These are phyloP conservation scores for Kalanchoe fedtschenkoi DNA, from an alignment of 164 flowering plant genomes.

Conservation along the genomic window DNA sequence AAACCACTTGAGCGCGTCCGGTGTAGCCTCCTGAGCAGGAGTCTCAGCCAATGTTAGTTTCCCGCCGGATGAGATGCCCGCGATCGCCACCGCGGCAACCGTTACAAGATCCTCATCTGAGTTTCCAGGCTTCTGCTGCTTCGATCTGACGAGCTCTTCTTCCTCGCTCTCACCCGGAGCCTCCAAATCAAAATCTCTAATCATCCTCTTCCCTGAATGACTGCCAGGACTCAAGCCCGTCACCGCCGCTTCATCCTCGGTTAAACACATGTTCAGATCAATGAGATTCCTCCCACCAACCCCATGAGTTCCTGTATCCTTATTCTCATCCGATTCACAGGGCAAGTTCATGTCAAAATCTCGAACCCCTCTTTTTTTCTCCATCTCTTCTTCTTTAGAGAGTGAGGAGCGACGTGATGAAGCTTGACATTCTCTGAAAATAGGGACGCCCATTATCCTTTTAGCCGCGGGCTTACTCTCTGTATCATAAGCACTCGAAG, in stretches of 20 bases:
- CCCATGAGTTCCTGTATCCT: not conserved
- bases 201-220: constrained; percentile 23
- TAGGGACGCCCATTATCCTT: constrained; percentile 54
- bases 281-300: constrained; percentile 20
- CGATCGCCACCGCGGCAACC: constrained; percentile 42
- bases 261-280: constrained; percentile 55
- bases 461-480: not conserved
- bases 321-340: constrained; percentile 18
- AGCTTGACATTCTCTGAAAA: constrained; percentile 26
- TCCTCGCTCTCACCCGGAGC: constrained; percentile 29
- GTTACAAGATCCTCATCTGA: constrained; percentile 16
- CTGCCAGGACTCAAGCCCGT: constrained; percentile 14
- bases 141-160: constrained; percentile 4
- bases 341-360: constrained; percentile 46
- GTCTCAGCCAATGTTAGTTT: constrained; percentile 5
- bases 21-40: constrained; percentile 9
- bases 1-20: constrained; percentile 36
- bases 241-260: constrained; percentile 36
- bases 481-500: constrained; percentile 7
- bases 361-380: constrained; percentile 15
- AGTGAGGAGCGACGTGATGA: not conserved
- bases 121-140: constrained; percentile 3
- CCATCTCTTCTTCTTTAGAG: not conserved
- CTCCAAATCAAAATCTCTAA: constrained; percentile 55
- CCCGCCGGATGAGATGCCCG: constrained; percentile 32